Conservation (phyloP, 176 grass and related monocot genomes). For the Neostapfia colusana region DNA sequence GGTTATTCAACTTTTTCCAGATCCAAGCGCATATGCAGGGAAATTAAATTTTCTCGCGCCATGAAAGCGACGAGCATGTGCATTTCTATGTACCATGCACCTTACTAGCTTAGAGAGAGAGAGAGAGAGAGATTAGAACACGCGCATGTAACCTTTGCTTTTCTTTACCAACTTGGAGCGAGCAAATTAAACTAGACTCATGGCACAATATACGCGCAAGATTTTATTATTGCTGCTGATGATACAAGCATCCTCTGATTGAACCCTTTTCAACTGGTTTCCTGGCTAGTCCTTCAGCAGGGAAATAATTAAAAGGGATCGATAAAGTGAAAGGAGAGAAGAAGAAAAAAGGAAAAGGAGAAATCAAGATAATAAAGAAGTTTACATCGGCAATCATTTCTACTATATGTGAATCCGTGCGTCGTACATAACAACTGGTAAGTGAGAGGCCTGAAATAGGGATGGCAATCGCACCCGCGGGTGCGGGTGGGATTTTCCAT, state of each 20-base stretch:
- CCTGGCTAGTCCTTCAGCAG: conserved; percentile 22
- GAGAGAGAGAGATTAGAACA: neutral
- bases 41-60: neutral
- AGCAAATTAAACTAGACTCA: conserved; percentile 31
- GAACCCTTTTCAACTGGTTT: conserved; percentile 4
- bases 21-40: conserved; percentile 25
- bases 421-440: conserved; percentile 1
- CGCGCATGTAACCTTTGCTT: neutral
- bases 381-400: conserved; percentile 25
- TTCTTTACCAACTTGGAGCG: neutral
- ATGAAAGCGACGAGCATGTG: conserved; percentile 31
- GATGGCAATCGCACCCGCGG: too few species aligned
- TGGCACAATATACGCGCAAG: conserved; percentile 31
- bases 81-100: neutral
- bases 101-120: too few species aligned
- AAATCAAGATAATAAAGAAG: conserved; percentile 19
- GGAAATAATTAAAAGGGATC: conserved; percentile 9
- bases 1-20: neutral
- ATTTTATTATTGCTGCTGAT: conserved; percentile 29
- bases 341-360: neutral
- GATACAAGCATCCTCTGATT: conserved; percentile 29
- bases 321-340: neutral
- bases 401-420: conserved; percentile 13
- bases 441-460: neutral
- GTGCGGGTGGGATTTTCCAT: too few species aligned